Percentiles rank a stretch among this genome's conserved stretches.
Conservation (phyloP, 345 rosid species). For the Anastatica hierochuntica region DNA sequence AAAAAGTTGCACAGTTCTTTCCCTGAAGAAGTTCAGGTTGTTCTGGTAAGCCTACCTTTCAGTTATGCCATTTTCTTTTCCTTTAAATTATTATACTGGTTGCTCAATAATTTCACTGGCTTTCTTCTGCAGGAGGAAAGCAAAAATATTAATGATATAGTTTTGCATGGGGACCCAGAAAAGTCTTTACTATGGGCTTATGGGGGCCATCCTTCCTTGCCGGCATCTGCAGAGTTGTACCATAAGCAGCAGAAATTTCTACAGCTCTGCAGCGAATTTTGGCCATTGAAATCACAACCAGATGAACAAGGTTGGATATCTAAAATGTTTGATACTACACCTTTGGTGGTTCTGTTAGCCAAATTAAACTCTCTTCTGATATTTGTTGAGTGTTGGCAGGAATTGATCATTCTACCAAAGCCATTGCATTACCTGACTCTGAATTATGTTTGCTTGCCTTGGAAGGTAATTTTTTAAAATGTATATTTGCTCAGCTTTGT, state of each 20-base stretch:
- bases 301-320: slow-evolving; percentile 41
- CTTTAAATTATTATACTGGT: neutral
- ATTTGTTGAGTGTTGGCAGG: slow-evolving; percentile 28
- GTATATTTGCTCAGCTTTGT: neutral
- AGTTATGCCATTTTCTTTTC: neutral
- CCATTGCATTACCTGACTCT: slow-evolving; percentile 35
- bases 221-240: slow-evolving; percentile 46
- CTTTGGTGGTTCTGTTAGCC: slow-evolving; percentile 8
- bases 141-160: slow-evolving; percentile 37
- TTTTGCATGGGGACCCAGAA: slow-evolving; percentile 34
- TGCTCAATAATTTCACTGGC: slow-evolving; percentile 15
- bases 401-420: slow-evolving; percentile 30
- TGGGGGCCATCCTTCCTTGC: slow-evolving; percentile 85
- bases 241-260: slow-evolving; percentile 43
- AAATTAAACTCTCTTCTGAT: slow-evolving; percentile 14
- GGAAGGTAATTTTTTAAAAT: slow-evolving; percentile 46
- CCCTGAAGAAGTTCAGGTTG: slow-evolving; percentile 40
- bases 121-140: slow-evolving; percentile 37
- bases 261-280: slow-evolving; percentile 47
- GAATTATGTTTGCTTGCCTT: slow-evolving; percentile 61
- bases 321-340: slow-evolving; percentile 4
- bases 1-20: slow-evolving; percentile 38
- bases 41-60: slow-evolving; percentile 41
- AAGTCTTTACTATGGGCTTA: slow-evolving; percentile 77
- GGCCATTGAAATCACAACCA: slow-evolving; percentile 37